Evolutionary conservation across 345 rosid species (phyloP).

Genomic region (Passiflora organensis): DNA sequence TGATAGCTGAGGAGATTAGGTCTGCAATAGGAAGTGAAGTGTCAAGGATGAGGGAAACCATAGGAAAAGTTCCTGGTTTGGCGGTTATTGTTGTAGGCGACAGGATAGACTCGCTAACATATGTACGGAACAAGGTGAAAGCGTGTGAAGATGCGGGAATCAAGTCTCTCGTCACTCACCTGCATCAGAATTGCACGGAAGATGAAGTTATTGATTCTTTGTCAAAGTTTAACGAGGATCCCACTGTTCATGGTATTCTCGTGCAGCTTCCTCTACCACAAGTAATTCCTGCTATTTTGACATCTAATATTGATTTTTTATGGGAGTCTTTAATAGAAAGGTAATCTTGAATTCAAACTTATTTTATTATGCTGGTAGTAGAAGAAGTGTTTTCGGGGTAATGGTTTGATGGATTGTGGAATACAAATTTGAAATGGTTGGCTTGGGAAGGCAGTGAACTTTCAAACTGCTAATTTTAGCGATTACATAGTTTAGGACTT

Average conservation of each 20-base stretch:
- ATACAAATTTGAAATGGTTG: not conserved
- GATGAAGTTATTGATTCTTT: slow-evolving; percentile 42
- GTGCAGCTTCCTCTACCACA: slow-evolving; percentile 93
- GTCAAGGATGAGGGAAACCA: slow-evolving; percentile 58
- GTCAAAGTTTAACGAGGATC: slow-evolving; percentile 48
- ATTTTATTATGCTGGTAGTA: not conserved
- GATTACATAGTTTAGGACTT: slow-evolving; percentile 18
- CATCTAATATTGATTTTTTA: not conserved
- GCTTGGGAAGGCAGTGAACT: not conserved
- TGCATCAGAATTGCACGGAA: slow-evolving; percentile 58
- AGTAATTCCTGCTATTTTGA: slow-evolving; percentile 38
- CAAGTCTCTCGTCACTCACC: slow-evolving; percentile 53
- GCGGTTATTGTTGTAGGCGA: slow-evolving; percentile 78
- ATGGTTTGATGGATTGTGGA: no score
- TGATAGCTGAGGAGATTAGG: slow-evolving; percentile 69
- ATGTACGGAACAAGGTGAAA: slow-evolving; percentile 72
- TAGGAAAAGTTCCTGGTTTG: slow-evolving; percentile 78
- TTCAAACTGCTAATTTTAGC: slow-evolving; percentile 4
- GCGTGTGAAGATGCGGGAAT: slow-evolving; percentile 88
- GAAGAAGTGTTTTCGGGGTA: no score
- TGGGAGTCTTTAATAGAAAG: no score
- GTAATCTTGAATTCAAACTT: not conserved
- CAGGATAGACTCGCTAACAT: slow-evolving; percentile 72
- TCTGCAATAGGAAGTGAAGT: slow-evolving; percentile 53
- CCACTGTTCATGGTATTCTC: slow-evolving; percentile 78